Evolutionary conservation across 2,329 filamentous ascomycete species (phyloP).

Genomic region (Pestalotiopsis sp.): DNA sequence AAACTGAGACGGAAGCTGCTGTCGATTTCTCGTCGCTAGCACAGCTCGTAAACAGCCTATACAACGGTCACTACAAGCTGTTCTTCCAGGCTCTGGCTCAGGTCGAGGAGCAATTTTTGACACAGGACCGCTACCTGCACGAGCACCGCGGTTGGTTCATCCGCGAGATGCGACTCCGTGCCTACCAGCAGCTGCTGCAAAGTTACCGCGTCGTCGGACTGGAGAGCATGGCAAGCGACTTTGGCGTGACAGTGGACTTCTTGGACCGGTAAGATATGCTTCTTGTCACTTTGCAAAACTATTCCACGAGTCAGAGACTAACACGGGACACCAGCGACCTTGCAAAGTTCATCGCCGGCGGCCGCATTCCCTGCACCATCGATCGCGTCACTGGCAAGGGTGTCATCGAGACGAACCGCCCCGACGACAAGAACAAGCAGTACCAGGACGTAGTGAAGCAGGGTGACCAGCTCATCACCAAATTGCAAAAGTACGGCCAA

Average conservation of each 20-base stretch:
- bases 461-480: constrained; percentile 96
- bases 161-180: constrained; percentile 94
- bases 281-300: neutral
- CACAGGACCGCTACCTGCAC: constrained; percentile 89
- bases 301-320: neutral
- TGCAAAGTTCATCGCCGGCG: constrained; percentile 93
- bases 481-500: constrained; percentile 98
- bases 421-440: constrained; percentile 99
- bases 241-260: constrained; percentile 96
- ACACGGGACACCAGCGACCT: constrained; percentile 67
- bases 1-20: constrained; percentile 77
- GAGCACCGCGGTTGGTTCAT: constrained; percentile 98
- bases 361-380: constrained; percentile 94
- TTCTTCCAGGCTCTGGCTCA: constrained; percentile 90
- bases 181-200: constrained; percentile 95
- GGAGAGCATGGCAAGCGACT: constrained; percentile 95
- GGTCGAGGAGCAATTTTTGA: constrained; percentile 93
- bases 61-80: constrained; percentile 89
- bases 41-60: constrained; percentile 86
- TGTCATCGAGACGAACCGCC: constrained; percentile 96
- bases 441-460: constrained; percentile 98
- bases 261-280: constrained; percentile 74
- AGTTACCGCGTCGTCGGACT: constrained; percentile 97
- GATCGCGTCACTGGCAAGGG: constrained; percentile 95
- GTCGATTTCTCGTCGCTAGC: constrained; percentile 90